A percentile compares a stretch with the other conserved stretches of the same genome.
These are phyloP conservation scores for Suhomyces maxii DNA, from an alignment of 1,139 yeast species.

Conservation along the genomic window DNA sequence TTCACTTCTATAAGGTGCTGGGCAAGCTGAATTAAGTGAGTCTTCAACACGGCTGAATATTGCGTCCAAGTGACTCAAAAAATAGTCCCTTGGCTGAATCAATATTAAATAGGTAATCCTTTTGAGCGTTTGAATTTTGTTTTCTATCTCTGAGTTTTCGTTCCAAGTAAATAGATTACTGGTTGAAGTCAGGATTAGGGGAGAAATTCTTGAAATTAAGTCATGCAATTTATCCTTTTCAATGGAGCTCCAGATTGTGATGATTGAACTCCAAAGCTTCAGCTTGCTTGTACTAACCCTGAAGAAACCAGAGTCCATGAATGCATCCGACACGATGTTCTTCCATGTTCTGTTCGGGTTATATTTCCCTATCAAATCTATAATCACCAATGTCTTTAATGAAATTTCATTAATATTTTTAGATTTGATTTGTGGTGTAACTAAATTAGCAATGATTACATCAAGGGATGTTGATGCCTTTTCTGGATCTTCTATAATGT, in stretches of 20 bases:
- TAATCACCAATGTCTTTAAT: constrained; percentile 35
- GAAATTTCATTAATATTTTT: constrained; percentile 34
- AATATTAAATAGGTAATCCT: constrained; percentile 64
- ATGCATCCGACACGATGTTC: constrained; percentile 48
- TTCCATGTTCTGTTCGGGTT: constrained; percentile 52
- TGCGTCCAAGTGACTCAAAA: constrained; percentile 49
- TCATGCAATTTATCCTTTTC: constrained; percentile 66
- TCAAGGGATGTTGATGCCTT: constrained; percentile 44
- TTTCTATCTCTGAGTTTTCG: constrained; percentile 62
- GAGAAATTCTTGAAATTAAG: constrained; percentile 48
- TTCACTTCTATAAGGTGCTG: constrained; percentile 42
- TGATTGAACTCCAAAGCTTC: constrained; percentile 50
- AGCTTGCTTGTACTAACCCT: constrained; percentile 25
- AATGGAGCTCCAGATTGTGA: constrained; percentile 54
- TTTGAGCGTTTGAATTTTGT: constrained; percentile 49
- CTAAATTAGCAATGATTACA: constrained; percentile 44
- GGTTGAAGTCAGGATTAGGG: constrained; percentile 49
- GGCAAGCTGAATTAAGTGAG: constrained; percentile 34
- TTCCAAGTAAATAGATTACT: constrained; percentile 73
- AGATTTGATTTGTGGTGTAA: constrained; percentile 47
- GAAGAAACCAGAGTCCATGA: constrained; percentile 53
- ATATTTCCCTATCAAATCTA: constrained; percentile 37
- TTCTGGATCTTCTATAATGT: constrained; percentile 54
- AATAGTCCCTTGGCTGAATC: constrained; percentile 59
- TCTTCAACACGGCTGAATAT: constrained; percentile 52